Conservation (phyloP, 805 yeast species). For the Myxozyma nipponensis region DNA sequence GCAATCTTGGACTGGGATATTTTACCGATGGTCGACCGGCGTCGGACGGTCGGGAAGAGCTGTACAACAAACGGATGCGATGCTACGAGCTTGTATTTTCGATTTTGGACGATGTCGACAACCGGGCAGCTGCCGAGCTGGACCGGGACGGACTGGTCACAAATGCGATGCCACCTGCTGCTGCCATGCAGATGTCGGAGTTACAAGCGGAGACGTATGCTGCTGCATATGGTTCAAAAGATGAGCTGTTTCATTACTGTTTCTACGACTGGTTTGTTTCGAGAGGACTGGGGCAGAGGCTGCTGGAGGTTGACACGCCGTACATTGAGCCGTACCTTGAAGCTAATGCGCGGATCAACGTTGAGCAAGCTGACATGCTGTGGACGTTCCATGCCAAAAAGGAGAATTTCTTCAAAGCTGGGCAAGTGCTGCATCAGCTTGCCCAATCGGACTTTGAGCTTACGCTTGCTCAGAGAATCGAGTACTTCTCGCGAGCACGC, state of each 20-base stretch:
- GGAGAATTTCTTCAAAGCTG: constrained; percentile 77
- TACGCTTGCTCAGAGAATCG: constrained; percentile 69
- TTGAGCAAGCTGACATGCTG: constrained; percentile 72
- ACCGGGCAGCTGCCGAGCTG: constrained; percentile 45
- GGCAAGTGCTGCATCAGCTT: constrained; percentile 67
- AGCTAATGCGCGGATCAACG: constrained; percentile 45
- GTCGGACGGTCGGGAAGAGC: constrained; percentile 50
- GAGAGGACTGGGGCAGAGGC: constrained; percentile 70
- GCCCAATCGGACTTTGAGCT: constrained; percentile 64
- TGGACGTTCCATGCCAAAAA: constrained; percentile 88
- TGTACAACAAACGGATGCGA: constrained; percentile 51
- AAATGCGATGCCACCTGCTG: constrained; percentile 26
- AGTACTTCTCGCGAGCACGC: constrained; percentile 83
- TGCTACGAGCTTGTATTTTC: constrained; percentile 73
- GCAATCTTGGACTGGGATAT: constrained; percentile 55
- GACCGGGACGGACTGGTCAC: constrained; percentile 3
- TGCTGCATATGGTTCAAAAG: constrained; percentile 67
- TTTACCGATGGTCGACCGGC: constrained; percentile 48
- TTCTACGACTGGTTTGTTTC: constrained; percentile 88
- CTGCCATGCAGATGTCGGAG: constrained; percentile 46
- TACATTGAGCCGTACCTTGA: constrained; percentile 73
- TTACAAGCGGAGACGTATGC: constrained; percentile 70
- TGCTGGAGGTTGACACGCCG: constrained; percentile 77
- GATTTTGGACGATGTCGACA: constrained; percentile 68
- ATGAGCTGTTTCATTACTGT: constrained; percentile 84